These are phyloP conservation scores for Macrocystidia cucumis DNA, from an alignment of 1,284 basidiomycete genomes.

Conservation along the genomic window DNA sequence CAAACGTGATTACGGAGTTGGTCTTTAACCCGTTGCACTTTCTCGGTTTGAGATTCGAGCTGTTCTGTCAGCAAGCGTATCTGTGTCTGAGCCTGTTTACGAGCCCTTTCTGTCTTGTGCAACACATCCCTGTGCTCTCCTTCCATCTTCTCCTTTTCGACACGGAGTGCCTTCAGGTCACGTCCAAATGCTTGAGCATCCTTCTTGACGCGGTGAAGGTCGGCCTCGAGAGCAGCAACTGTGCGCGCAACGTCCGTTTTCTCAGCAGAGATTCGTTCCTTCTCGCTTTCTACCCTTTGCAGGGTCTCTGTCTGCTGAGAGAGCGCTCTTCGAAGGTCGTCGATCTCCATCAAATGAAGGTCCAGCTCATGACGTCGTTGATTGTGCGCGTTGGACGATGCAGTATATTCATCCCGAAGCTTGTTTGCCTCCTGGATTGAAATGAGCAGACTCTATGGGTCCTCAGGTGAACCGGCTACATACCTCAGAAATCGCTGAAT, in stretches of 20 bases:
- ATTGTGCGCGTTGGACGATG: conserved; percentile 62
- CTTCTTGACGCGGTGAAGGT: conserved; percentile 58
- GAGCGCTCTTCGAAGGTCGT: conserved; percentile 59
- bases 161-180: conserved; percentile 60
- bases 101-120: conserved; percentile 43
- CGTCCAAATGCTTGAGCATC: conserved; percentile 70
- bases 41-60: conserved; percentile 49
- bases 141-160: conserved; percentile 60
- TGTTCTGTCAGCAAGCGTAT: conserved; percentile 61
- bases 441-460: neutral
- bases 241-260: conserved; percentile 54
- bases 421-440: conserved; percentile 43
- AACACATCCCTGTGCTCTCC: conserved; percentile 45
- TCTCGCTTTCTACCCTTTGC: conserved; percentile 51
- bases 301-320: conserved; percentile 58
- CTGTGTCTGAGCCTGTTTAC: conserved; percentile 60
- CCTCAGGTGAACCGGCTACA: conserved; percentile 17
- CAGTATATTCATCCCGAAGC: conserved; percentile 50
- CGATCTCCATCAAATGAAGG: conserved; percentile 60
- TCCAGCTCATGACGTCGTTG: conserved; percentile 66
- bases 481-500: conserved; percentile 59
- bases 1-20: conserved; percentile 50
- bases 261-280: conserved; percentile 51
- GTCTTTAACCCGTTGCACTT: conserved; percentile 33
- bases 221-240: conserved; percentile 57